Evolutionary conservation across 2,329 filamentous ascomycete species (phyloP).

Genomic region (Fusarium humuli): DNA sequence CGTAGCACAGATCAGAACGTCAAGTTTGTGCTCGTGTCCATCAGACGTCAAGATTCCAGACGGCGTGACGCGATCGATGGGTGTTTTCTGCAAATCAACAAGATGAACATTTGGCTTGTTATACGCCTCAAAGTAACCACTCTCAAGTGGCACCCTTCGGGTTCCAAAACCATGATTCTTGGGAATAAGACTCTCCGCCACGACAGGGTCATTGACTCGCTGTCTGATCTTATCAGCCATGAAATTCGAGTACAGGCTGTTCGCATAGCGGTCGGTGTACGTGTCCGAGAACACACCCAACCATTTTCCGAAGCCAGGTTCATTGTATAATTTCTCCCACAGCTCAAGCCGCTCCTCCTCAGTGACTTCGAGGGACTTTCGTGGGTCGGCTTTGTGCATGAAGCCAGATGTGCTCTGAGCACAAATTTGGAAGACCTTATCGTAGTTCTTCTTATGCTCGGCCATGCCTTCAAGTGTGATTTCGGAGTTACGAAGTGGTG

Average conservation of each 20-base stretch:
- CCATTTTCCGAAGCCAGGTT: conserved; percentile 35
- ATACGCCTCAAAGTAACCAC: conserved; percentile 36
- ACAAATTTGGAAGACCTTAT: conserved; percentile 26
- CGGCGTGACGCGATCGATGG: conserved; percentile 1
- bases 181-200: conserved; percentile 23
- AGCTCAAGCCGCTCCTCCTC: conserved; percentile 16
- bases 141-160: conserved; percentile 30
- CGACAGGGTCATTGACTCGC: conserved; percentile 6
- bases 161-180: conserved; percentile 35
- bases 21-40: conserved; percentile 18
- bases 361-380: conserved; percentile 24
- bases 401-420: conserved; percentile 20
- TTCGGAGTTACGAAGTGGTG: conserved; percentile 36
- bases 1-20: conserved; percentile 36
- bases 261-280: conserved; percentile 29
- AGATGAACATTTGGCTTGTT: conserved; percentile 34
- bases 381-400: conserved; percentile 31
- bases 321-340: conserved; percentile 28
- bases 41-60: conserved; percentile 21
- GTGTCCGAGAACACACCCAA: conserved; percentile 33
- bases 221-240: conserved; percentile 33
- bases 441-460: conserved; percentile 26
- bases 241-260: conserved; percentile 30
- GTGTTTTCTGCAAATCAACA: conserved; percentile 22
- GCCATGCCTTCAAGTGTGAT: conserved; percentile 30